Evolutionary conservation across 352 stramenopile species (phyloP).

Genomic region (Pythium volutum): DNA sequence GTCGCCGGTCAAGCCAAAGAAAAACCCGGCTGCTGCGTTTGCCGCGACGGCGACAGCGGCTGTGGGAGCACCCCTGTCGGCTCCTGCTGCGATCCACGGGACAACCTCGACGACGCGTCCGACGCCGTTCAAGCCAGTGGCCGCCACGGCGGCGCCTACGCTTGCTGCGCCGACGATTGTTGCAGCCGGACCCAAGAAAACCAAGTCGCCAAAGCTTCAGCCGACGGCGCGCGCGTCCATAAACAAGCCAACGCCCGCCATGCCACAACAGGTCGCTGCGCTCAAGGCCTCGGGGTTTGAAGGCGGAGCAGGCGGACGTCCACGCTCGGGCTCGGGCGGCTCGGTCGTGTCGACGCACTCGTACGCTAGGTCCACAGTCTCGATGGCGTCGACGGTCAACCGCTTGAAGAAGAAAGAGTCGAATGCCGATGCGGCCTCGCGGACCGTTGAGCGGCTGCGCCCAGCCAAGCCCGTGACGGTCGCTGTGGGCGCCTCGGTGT

Average conservation of each 20-base stretch:
- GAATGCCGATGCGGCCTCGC: slow-evolving; percentile 41
- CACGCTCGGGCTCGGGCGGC: slow-evolving; percentile 66
- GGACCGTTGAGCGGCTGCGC: slow-evolving; percentile 73
- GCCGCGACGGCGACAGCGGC: not conserved
- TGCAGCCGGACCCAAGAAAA: slow-evolving; percentile 15
- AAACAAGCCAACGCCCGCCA: slow-evolving; percentile 14
- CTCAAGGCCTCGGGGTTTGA: slow-evolving; percentile 19
- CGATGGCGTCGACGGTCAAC: slow-evolving; percentile 73
- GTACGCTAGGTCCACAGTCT: slow-evolving; percentile 74
- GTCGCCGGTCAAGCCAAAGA: slow-evolving; percentile 5
- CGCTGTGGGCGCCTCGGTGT: slow-evolving; percentile 67
- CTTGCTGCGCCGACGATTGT: slow-evolving; percentile 12
- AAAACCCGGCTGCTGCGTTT: slow-evolving; percentile 12
- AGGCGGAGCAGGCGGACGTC: slow-evolving; percentile 22
- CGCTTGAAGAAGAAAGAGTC: slow-evolving; percentile 55
- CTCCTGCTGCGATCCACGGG: slow-evolving; percentile 22
- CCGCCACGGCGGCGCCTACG: not conserved
- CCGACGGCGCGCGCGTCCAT: slow-evolving; percentile 17
- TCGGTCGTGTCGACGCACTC: slow-evolving; percentile 77
- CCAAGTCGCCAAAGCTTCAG: slow-evolving; percentile 18
- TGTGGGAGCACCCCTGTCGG: slow-evolving; percentile 11
- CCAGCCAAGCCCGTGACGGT: slow-evolving; percentile 90
- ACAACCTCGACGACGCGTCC: slow-evolving; percentile 9
- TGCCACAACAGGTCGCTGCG: slow-evolving; percentile 8
- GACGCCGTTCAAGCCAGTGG: slow-evolving; percentile 3